Base-by-base conservation (phyloP, 2,329 filamentous ascomycete genomes). In the Cercospora sp. region DNA sequence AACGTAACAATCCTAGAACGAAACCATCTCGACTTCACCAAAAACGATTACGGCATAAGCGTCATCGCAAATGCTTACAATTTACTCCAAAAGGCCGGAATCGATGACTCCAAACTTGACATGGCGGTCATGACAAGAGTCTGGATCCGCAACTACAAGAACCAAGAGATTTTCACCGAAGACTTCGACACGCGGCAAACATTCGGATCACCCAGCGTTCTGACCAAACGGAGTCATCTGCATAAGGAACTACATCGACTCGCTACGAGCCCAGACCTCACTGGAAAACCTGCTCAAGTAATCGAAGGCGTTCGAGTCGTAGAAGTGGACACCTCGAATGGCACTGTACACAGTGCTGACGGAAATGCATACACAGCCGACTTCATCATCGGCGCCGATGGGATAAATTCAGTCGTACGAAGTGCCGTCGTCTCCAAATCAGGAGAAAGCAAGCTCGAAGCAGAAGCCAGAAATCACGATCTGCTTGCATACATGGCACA, bases 401-500 rank as follows among this genome's bases (percentile, higher is more conserved):
- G 67, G 9, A 67, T 69, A 31, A 61, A 66, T n/a, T 69, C 67
- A 23, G 45, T 69, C 16, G 61, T 67, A 9, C 42, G 67, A 18
- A 64, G 28, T 51, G 64, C 67, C 18, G 55, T 69, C 16, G 16
- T 66, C 30, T 69, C 67, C 12, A 45, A 26, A 20, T 30, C 58
- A 30, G 67, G 60, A 20, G 30, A 42, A 16, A 28, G 45, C 6
- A 33, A 30, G 30, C 3, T 10, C 16, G 68, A 67, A 57, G 65
- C 58, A 8, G 33, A 62, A 10, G 68, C 62, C 12, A 61, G n/a
- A 18, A 67, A 62, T 3, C 68, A 69, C 36, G 65, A 67, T 42
- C 59, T 69, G 3, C 53, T 67, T 12, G 68, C 68, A 26, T 69
- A 67, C 42, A 69, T 69, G 68, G 59, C 62, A 2, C 65, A 67